phyloP scores from a whole-genome alignment of 2,329 filamentous ascomycete genomes.

The Lasiodiplodia hormozganensis region DNA sequence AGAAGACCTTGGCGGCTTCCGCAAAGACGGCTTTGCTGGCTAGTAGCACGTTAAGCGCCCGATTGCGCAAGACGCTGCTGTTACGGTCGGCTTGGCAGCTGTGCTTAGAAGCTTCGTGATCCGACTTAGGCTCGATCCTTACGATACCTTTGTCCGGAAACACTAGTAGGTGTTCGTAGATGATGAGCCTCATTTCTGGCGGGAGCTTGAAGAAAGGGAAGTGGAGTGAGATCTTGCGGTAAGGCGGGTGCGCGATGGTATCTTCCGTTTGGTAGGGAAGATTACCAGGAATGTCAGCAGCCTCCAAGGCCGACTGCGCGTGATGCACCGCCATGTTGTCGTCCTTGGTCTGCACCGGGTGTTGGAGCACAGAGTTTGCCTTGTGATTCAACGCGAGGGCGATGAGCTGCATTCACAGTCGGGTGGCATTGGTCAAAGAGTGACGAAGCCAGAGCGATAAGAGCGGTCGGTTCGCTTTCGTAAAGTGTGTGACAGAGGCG shows the following conservation, averaged over 20 bases:
- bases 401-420: too few species aligned
- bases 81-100: not conserved
- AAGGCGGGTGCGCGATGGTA: too few species aligned
- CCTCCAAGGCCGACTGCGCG: too few species aligned
- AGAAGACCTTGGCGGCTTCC: not conserved
- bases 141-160: not conserved
- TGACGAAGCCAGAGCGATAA: not conserved
- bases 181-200: not conserved
- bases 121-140: not conserved
- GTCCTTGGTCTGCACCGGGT: too few species aligned
- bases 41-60: not conserved
- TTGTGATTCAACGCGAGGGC: too few species aligned
- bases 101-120: fast-evolving
- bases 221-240: not conserved
- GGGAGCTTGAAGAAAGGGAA: not conserved
- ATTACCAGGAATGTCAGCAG: too few species aligned
- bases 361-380: too few species aligned
- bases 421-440: not conserved
- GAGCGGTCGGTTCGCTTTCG: not conserved
- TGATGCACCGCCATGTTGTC: not conserved
- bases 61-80: not conserved
- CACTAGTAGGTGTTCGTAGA: not conserved
- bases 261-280: too few species aligned
- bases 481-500: not conserved
- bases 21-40: not conserved